These are phyloP conservation scores for Begonia loranthoides DNA, from an alignment of 306 rosid genomes.

Conservation along the genomic window DNA sequence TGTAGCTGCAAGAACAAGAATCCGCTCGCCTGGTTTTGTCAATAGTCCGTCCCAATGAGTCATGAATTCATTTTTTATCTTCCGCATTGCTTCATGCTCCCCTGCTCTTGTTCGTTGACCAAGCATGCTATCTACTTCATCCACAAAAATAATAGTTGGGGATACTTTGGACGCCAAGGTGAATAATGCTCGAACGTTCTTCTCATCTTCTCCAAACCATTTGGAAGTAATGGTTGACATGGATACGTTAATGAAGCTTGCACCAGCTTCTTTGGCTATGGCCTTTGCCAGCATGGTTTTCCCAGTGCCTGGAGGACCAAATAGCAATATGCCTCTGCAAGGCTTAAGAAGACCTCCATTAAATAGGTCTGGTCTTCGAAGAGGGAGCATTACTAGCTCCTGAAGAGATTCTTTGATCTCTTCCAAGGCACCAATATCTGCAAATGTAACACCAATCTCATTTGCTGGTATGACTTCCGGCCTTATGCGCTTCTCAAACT, in stretches of 20 bases:
- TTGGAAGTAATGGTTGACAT: slow-evolving; percentile 97
- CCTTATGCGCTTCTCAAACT: slow-evolving; percentile 91
- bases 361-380: slow-evolving; percentile 89
- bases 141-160: slow-evolving; percentile 90
- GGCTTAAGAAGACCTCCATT: slow-evolving; percentile 90
- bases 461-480: slow-evolving; percentile 88
- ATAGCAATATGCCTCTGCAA: slow-evolving; percentile 79
- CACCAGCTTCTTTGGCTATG: slow-evolving; percentile 93
- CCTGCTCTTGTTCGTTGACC: slow-evolving; percentile 90
- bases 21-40: slow-evolving; percentile 61
- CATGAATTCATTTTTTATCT: slow-evolving; percentile 95
- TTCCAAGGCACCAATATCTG: slow-evolving; percentile 84
- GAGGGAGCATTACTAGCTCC: slow-evolving; percentile 94
- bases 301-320: slow-evolving; percentile 97
- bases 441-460: slow-evolving; percentile 63
- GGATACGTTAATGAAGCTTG: slow-evolving; percentile 92
- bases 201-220: slow-evolving; percentile 99
- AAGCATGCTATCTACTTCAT: slow-evolving; percentile 99
- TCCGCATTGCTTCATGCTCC: slow-evolving; percentile 98
- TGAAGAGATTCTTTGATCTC: slow-evolving; percentile 92
- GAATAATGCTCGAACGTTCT: slow-evolving; percentile 89
- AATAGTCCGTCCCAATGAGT: slow-evolving; percentile 89
- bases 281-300: slow-evolving; percentile 99
- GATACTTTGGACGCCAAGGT: slow-evolving; percentile 87
- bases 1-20: slow-evolving; percentile 96